Conservation (phyloP, 106 monocot genomes). For the Narthecium ossifragum region DNA sequence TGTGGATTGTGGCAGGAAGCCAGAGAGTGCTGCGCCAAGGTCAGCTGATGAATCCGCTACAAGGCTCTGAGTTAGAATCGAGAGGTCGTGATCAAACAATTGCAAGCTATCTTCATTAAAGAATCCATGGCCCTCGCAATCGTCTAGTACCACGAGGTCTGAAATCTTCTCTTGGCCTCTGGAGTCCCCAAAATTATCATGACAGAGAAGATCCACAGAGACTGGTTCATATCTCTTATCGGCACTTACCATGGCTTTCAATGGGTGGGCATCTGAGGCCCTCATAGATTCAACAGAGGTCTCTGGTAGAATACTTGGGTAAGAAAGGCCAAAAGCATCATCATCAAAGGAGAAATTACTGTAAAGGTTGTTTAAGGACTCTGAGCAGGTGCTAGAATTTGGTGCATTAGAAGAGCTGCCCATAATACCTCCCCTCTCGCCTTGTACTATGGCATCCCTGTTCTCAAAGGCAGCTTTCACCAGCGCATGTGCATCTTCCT, state of each 20-base stretch:
- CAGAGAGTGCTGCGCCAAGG: conserved; percentile 28
- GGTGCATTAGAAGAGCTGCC: conserved; percentile 15
- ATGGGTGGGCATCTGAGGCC: conserved; percentile 7
- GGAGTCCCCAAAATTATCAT: not conserved
- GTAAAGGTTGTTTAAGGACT: conserved; percentile 17
- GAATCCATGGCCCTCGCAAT: conserved; percentile 15
- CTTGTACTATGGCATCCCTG: conserved; percentile 29
- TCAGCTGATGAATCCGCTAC: conserved; percentile 35
- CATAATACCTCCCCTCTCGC: conserved; percentile 9
- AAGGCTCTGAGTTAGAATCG: conserved; percentile 13
- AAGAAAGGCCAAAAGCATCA: conserved; percentile 14
- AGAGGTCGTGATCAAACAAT: conserved; percentile 20
- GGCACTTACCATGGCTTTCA: conserved; percentile 7
- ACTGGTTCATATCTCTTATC: conserved; percentile 15
- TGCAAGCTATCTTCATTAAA: conserved; percentile 12
- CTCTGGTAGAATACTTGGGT: conserved; percentile 21
- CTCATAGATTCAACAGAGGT: conserved; percentile 10
- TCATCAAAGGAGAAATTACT: conserved; percentile 13
- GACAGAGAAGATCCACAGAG: conserved; percentile 4
- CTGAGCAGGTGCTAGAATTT: conserved; percentile 5
- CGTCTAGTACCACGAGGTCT: conserved; percentile 26
- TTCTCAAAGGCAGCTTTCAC: conserved; percentile 49
- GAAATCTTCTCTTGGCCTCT: conserved; percentile 6
- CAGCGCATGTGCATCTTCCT: conserved; percentile 48
- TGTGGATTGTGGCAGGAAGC: conserved; percentile 25